Conservation (phyloP, 2,329 filamentous ascomycete genomes). For the Penicillium sp. region DNA sequence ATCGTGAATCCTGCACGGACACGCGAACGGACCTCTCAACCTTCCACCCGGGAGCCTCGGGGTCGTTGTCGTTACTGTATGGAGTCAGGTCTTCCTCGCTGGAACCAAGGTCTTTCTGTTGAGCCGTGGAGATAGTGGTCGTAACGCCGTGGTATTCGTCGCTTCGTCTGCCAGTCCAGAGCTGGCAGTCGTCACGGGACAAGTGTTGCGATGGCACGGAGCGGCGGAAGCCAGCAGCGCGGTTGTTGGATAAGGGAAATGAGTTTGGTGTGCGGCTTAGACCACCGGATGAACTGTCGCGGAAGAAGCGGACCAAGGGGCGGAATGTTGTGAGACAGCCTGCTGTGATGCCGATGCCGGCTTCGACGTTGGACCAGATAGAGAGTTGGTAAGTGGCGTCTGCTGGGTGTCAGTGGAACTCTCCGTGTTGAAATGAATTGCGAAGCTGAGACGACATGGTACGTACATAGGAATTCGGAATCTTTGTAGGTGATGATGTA, state of each 20-base stretch:
- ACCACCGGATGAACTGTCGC: slow-evolving; percentile 17
- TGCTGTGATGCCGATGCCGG: slow-evolving; percentile 33
- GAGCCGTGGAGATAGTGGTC: slow-evolving; percentile 18
- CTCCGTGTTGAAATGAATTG: background rate
- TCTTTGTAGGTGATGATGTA: slow-evolving; percentile 16
- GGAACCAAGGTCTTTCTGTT: slow-evolving; percentile 11
- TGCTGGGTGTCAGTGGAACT: slow-evolving; percentile 16
- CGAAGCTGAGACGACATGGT: no score
- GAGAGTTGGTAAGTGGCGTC: slow-evolving; percentile 40
- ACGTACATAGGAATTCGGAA: slow-evolving; percentile 22
- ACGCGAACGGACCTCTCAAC: slow-evolving; percentile 18
- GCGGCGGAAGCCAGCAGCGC: slow-evolving; percentile 9
- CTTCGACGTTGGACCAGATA: slow-evolving; percentile 31
- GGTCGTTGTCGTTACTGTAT: background rate
- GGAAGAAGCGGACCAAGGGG: slow-evolving; percentile 36
- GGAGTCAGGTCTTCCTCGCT: slow-evolving; percentile 20
- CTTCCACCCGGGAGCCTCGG: slow-evolving; percentile 11
- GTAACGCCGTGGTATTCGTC: slow-evolving; percentile 20
- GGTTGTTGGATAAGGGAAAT: slow-evolving; percentile 14
- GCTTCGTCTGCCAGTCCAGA: slow-evolving; percentile 16
- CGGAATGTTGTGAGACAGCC: slow-evolving; percentile 34
- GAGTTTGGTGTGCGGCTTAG: slow-evolving; percentile 13
- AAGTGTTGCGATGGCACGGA: slow-evolving; percentile 6
- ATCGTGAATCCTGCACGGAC: slow-evolving; percentile 13
- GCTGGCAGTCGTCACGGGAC: slow-evolving; percentile 7